Percentiles rank a stretch among this genome's conserved stretches.
phyloP scores from a whole-genome alignment of 2,329 filamentous ascomycete genomes.

The Fusarium scirpi region DNA sequence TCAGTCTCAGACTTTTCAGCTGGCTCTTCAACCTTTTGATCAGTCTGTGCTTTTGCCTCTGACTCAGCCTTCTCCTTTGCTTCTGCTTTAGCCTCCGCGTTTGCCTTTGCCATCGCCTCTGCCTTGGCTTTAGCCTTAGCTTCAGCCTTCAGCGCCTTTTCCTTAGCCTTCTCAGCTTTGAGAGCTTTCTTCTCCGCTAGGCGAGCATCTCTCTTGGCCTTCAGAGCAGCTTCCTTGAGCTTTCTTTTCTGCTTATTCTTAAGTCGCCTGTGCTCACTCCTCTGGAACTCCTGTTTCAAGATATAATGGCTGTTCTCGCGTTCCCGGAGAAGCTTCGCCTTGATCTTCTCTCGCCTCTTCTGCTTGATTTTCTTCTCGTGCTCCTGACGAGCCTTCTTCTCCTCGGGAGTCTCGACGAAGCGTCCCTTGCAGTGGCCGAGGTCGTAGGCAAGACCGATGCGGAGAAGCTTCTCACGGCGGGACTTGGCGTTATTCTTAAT shows the following conservation, averaged over 20 bases:
- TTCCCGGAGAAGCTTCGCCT: constrained; percentile 58
- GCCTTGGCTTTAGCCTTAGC: constrained; percentile 46
- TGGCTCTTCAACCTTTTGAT: constrained; percentile 33
- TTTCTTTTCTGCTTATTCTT: constrained; percentile 88
- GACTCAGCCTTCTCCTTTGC: constrained; percentile 46
- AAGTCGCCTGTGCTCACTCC: constrained; percentile 41
- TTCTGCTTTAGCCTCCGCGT: constrained; percentile 31
- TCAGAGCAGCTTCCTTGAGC: constrained; percentile 72
- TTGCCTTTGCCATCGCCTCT: constrained; percentile 29
- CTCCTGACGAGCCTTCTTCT: constrained; percentile 61
- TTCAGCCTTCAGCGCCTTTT: not conserved
- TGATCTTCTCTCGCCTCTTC: constrained; percentile 52
- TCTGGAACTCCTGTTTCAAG: constrained; percentile 54
- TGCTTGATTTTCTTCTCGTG: constrained; percentile 58
- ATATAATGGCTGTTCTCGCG: constrained; percentile 54
- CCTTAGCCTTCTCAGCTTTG: constrained; percentile 31
- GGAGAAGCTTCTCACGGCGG: constrained; percentile 77
- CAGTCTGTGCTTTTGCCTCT: constrained; percentile 28
- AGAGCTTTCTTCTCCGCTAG: constrained; percentile 37
- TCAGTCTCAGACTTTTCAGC: constrained; percentile 12
- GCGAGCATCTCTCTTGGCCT: constrained; percentile 27
- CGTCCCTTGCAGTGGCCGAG: constrained; percentile 75
- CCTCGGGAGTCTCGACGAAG: constrained; percentile 61
- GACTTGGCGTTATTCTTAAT: constrained; percentile 72
- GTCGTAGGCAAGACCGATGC: constrained; percentile 77